Evolutionary conservation across 2,329 filamentous ascomycete species (phyloP), one percentile per base, ranked within the genome.

Genomic region (Fusarium sulawesiense): DNA sequence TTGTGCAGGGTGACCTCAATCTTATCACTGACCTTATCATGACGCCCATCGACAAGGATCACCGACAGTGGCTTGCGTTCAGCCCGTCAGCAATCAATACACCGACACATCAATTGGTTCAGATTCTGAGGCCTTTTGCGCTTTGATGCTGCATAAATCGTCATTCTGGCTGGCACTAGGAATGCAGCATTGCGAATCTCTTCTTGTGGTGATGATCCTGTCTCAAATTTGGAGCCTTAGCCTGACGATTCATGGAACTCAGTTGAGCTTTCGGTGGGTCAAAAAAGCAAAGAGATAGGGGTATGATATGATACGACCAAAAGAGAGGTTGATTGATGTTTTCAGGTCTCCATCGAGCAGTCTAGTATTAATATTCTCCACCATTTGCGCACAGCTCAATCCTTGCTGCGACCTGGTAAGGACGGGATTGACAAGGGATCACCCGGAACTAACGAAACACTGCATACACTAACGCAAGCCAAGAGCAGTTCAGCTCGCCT

Each of bases 401-500:
- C 29, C 21, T 10, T 30, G 18, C 10, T 13, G 14, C 7, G 30
- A 16, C 14, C 30, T 13, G 16, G 3, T 10, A 29, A 10, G 16
- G 21, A 51, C 20, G 32, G 48, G 48, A 51, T 20, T 34, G 34
- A 14, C 48, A 27, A 40, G 48, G 48, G 18, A 27, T 25, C n/a
- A 27, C 18, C 48, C 48, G 32, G 32, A 27, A 60, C 56, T 62
- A 62, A 23, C 12, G 30, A 30, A 13, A 18, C 8, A 10, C 18
- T 29, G 25, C 59, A 60, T 47, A 13, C 14, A 44, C 30, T 53
- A 45, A 32, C 34, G 18, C 45, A 25, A 45, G 11, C 46, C 20
- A 54, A 40, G 25, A 41, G 20, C 12, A 3, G 3, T 61, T 54
- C 59, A 62, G 56, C 59, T 46, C n/a, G 18, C 18, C 46, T 9